Base-by-base conservation (phyloP, 768 basidiomycete genomes). In the Rhizopogon roseolus region DNA sequence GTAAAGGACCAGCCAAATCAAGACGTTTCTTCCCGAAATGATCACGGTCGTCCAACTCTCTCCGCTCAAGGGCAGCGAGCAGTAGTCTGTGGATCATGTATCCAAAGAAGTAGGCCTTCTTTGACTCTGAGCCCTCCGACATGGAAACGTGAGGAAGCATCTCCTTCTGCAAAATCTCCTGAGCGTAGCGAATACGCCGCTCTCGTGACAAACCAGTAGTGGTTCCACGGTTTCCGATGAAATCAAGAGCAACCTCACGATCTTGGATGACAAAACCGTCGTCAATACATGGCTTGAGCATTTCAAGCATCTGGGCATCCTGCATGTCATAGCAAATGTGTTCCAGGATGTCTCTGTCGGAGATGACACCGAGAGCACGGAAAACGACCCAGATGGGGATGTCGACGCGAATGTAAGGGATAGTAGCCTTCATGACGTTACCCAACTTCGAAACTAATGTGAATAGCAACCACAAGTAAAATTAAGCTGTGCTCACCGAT, bases 301-400 rank as follows among this genome's bases (percentile, higher is more conserved):
- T 93, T 67, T 99, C 97, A 49, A 98, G 80, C 87, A 98, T 90
- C 62, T 95, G 92, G 3, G 87, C 80, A 64, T 99, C 97, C 67
- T 93, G 89, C 81, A 90, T 86, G 70, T 98, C 96, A 70, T 98
- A 99, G 68, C 94, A 98, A 56, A 99, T 98, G 64, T 98, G 97
- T 68, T 94, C 93, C 58, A 99, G 81, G 54, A 99, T 96, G 66
- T 99, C 97, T 55, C 92, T 85, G 69, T 99, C 97, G 17, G 97
- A 95, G 49, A 98, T 93, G 62, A 99, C 93, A 55, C 96, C 95
- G 43, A 99, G 85, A 5, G 90, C 97, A 62, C 97, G 90, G 76
- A 99, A 99, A 63, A 98, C 93, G 54, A 99, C 93, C 86, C 97
- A 97, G 60, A 99, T 93, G 2, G 97, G 97, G 65, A 99, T 93